phyloP scores from a whole-genome alignment of 805 yeast genomes.

The Brettanomyces custersianus region DNA sequence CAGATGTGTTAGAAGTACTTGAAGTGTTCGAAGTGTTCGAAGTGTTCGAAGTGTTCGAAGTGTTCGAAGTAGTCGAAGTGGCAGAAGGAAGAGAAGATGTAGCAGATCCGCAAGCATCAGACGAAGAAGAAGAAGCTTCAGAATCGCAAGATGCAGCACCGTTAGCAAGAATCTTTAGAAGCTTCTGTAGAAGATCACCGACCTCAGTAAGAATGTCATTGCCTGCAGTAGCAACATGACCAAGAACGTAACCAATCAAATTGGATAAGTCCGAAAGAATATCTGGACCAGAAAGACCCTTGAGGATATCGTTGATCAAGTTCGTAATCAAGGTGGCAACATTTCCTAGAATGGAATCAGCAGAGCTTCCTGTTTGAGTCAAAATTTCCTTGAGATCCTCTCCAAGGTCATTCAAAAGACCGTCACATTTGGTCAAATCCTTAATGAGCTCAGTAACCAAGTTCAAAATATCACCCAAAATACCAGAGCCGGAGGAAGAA shows the following conservation, averaged over 20 bases:
- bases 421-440: slow-evolving; percentile 1
- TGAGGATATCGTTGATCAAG: not conserved
- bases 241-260: not conserved
- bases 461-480: not conserved
- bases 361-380: not conserved
- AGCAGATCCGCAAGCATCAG: not conserved
- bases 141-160: not conserved
- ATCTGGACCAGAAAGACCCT: not conserved
- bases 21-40: not conserved
- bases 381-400: not conserved
- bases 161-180: not conserved
- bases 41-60: not conserved
- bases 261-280: not conserved
- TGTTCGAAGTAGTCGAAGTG: not conserved
- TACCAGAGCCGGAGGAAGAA: not conserved
- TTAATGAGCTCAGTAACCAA: not conserved
- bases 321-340: not conserved
- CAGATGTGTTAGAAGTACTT: not conserved
- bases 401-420: not conserved
- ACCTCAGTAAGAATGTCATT: not conserved
- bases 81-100: not conserved
- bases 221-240: not conserved
- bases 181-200: not conserved
- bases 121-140: not conserved
- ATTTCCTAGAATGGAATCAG: not conserved